These are phyloP conservation scores for Hansenula sp. DNA, from an alignment of 1,139 yeast genomes.

Conservation along the genomic window DNA sequence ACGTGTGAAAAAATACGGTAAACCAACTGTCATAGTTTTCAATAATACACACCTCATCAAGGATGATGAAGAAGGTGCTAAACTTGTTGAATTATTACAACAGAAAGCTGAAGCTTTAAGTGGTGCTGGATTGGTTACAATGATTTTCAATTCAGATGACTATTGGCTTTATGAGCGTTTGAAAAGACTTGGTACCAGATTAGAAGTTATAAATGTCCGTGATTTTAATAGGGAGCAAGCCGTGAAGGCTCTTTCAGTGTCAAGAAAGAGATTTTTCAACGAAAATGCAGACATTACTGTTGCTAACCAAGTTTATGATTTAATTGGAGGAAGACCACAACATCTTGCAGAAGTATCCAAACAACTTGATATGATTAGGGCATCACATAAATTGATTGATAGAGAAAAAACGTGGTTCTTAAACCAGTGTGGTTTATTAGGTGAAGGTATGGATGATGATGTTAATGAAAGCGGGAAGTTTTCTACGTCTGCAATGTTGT, in stretches of 20 bases:
- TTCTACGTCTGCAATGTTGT: slow-evolving; percentile 69
- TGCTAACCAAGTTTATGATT: slow-evolving; percentile 57
- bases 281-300: slow-evolving; percentile 32
- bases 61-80: slow-evolving; percentile 63
- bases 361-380: slow-evolving; percentile 53
- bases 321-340: slow-evolving; percentile 84
- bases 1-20: slow-evolving; percentile 36
- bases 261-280: slow-evolving; percentile 46
- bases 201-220: slow-evolving; percentile 67
- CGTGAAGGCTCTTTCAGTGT: slow-evolving; percentile 47
- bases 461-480: slow-evolving; percentile 86
- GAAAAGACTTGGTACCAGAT: slow-evolving; percentile 66
- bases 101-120: slow-evolving; percentile 79
- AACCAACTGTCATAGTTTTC: slow-evolving; percentile 65
- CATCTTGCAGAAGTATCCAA: slow-evolving; percentile 73
- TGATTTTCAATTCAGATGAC: slow-evolving; percentile 78
- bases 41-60: slow-evolving; percentile 73
- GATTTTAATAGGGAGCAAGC: slow-evolving; percentile 61
- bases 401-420: slow-evolving; percentile 83
- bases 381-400: slow-evolving; percentile 70
- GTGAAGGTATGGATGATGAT: slow-evolving; percentile 81
- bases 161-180: slow-evolving; percentile 84
- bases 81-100: slow-evolving; percentile 70
- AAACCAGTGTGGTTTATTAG: slow-evolving; percentile 76
- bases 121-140: slow-evolving; percentile 72